A percentile compares a stretch with the other conserved stretches of the same genome.
phyloP scores from a whole-genome alignment of 2,329 filamentous ascomycete species.

The Chaetomiaceae sp. region DNA sequence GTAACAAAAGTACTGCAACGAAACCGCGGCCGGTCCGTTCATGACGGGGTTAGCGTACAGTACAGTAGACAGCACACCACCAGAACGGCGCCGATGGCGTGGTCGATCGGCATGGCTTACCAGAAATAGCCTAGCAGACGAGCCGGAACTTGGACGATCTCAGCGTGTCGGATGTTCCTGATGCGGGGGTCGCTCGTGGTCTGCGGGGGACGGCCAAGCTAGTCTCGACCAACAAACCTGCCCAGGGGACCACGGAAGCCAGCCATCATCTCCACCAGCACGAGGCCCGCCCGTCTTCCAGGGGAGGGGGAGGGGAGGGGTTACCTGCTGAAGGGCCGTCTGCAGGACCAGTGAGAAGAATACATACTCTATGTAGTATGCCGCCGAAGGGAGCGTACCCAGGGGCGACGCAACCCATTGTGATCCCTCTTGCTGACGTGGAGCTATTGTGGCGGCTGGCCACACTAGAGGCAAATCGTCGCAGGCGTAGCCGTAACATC shows the following conservation, averaged over 20 bases:
- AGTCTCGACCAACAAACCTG: slow-evolving; percentile 23
- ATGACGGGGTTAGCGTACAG: slow-evolving; percentile 2
- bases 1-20: no score
- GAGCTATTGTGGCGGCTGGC: slow-evolving; percentile 31
- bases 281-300: slow-evolving; percentile 26
- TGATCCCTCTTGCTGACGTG: slow-evolving; percentile 19
- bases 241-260: slow-evolving; percentile 24
- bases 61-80: neutral
- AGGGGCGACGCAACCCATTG: slow-evolving; percentile 28
- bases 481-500: slow-evolving; percentile 24
- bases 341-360: slow-evolving; percentile 30
- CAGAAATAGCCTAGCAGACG: slow-evolving; percentile 28
- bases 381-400: slow-evolving; percentile 31
- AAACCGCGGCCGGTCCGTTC: no score
- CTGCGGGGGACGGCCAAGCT: slow-evolving; percentile 15
- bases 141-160: slow-evolving; percentile 28
- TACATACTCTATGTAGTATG: no score
- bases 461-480: slow-evolving; percentile 28
- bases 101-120: slow-evolving; percentile 18
- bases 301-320: no score
- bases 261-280: slow-evolving; percentile 26
- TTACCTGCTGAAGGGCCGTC: slow-evolving; percentile 25
- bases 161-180: slow-evolving; percentile 7
- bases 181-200: neutral
- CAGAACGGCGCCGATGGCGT: neutral